These are phyloP conservation scores for Coniferiporia sulphurascens DNA, from an alignment of 1,284 basidiomycete genomes.

Conservation along the genomic window DNA sequence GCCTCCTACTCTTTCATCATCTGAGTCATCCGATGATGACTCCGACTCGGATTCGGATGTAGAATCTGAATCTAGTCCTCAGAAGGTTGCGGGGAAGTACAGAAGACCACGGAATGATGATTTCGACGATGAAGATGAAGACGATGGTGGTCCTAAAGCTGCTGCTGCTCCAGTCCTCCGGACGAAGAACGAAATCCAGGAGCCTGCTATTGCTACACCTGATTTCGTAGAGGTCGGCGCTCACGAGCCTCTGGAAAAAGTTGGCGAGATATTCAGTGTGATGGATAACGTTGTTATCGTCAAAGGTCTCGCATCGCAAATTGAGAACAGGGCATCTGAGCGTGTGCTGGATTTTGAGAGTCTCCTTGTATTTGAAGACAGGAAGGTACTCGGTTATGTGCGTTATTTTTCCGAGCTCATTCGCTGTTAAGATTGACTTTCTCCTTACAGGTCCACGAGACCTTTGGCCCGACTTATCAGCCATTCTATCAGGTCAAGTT, in stretches of 20 bases:
- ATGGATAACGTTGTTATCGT: slow-evolving; percentile 68
- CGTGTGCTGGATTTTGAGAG: slow-evolving; percentile 78
- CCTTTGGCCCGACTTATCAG: slow-evolving; percentile 82
- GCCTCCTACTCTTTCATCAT: slow-evolving; percentile 10
- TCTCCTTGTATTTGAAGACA: slow-evolving; percentile 80
- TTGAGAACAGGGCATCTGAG: slow-evolving; percentile 42
- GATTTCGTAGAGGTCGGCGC: slow-evolving; percentile 33
- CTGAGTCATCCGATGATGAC: slow-evolving; percentile 9
- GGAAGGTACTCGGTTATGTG: slow-evolving; percentile 80
- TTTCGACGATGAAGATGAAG: slow-evolving; percentile 29
- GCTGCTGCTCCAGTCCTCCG: slow-evolving; percentile 26
- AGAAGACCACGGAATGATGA: slow-evolving; percentile 17
- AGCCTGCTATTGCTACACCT: slow-evolving; percentile 33
- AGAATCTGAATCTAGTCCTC: slow-evolving; percentile 8
- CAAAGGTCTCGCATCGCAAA: slow-evolving; percentile 47
- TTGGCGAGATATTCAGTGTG: slow-evolving; percentile 72
- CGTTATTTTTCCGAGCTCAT: slow-evolving; percentile 28
- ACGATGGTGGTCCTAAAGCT: slow-evolving; percentile 11
- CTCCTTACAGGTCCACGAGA: slow-evolving; percentile 70
- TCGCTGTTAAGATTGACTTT: slow-evolving; percentile 17
- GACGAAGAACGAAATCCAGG: slow-evolving; percentile 28
- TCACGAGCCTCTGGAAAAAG: slow-evolving; percentile 59
- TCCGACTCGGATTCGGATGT: slow-evolving; percentile 16
- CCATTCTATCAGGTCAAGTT: slow-evolving; percentile 83
- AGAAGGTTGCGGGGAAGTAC: neutral